phyloP scores from a whole-genome alignment of 2,329 filamentous ascomycete species.

The Trichoderma sp. region DNA sequence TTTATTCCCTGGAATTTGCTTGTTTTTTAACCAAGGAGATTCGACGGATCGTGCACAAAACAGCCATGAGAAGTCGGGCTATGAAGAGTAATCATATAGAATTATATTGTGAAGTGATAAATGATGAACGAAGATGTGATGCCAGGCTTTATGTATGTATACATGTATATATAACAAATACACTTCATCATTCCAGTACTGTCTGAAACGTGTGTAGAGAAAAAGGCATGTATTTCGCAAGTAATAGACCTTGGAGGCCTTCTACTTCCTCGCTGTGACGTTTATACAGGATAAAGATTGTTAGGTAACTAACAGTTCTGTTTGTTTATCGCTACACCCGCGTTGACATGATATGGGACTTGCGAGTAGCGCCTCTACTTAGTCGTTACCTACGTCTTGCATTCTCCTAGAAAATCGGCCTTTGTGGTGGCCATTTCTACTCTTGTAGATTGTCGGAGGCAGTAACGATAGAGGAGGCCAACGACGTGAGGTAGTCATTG shows the following conservation, averaged over 20 bases:
- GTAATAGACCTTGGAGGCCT: background rate
- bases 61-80: background rate
- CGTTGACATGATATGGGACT: background rate
- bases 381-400: background rate
- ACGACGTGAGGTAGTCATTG: no score
- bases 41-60: background rate
- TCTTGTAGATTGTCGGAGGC: background rate
- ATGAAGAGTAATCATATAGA: background rate
- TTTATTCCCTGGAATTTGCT: background rate
- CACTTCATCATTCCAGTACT: no score
- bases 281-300: no score
- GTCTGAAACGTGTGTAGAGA: background rate
- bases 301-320: no score
- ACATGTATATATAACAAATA: background rate
- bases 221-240: background rate
- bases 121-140: background rate
- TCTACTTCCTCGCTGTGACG: background rate
- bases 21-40: background rate
- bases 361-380: background rate
- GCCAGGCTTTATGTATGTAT: background rate
- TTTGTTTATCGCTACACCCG: no score
- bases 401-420: background rate
- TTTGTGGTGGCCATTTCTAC: background rate
- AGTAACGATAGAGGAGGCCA: background rate
- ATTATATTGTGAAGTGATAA: background rate